Evolutionary conservation across 768 basidiomycete genomes (phyloP).

Genomic region (Astraeus odoratus): DNA sequence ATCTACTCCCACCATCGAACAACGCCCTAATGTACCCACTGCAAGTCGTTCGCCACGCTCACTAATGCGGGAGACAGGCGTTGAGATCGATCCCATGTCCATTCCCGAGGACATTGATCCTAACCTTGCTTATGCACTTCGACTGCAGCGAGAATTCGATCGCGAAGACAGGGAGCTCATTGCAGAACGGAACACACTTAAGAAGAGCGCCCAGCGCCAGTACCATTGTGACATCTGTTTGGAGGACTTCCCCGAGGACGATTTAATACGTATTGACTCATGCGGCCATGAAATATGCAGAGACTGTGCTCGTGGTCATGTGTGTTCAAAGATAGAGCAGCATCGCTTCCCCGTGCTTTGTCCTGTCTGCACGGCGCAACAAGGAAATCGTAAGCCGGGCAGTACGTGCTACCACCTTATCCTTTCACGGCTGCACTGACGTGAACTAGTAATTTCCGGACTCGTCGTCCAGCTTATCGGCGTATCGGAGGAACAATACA

Average conservation of each 20-base stretch:
- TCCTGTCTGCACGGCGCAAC: conserved; percentile 43
- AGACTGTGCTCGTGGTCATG: conserved; percentile 39
- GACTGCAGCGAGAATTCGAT: conserved; percentile 34
- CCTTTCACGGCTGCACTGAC: neutral
- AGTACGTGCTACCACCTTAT: conserved; percentile 13
- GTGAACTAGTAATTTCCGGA: conserved; percentile 31
- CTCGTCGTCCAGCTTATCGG: conserved; percentile 36
- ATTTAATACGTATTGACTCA: conserved; percentile 31
- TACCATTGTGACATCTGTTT: conserved; percentile 54
- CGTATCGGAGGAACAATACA: conserved; percentile 37
- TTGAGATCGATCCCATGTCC: neutral
- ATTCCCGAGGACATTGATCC: conserved; percentile 8
- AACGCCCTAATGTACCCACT: too few species aligned
- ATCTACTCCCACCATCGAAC: neutral
- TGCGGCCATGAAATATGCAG: conserved; percentile 53
- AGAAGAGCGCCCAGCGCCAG: conserved; percentile 23
- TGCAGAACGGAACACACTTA: conserved; percentile 26
- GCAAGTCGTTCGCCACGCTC: neutral
- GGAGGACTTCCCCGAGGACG: conserved; percentile 40
- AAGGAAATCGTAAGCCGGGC: conserved; percentile 22
- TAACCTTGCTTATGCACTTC: conserved; percentile 17
- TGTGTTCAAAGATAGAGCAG: conserved; percentile 43
- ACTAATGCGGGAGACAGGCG: neutral
- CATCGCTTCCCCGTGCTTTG: conserved; percentile 54
- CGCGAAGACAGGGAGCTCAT: conserved; percentile 33